Evolutionary conservation across 2,329 filamentous ascomycete species (phyloP), one percentile per base, ranked within the genome.

Genomic region (Pyricularia pennisetigena): DNA sequence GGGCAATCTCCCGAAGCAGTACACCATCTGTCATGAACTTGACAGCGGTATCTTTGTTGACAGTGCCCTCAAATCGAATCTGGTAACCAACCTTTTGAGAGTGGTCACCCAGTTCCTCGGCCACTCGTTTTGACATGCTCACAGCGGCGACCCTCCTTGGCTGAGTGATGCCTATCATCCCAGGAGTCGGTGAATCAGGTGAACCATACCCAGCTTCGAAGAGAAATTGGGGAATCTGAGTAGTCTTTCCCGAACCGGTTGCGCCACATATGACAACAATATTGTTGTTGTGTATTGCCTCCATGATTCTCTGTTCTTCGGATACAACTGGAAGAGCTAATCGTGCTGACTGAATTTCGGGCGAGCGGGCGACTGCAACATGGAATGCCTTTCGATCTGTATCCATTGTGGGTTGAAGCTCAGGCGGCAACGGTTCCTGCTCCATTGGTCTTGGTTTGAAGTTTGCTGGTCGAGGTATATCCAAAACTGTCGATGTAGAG

Each of bases 1-100:
- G 89, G 0, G 92, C 89, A 68, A 97, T 90, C 78, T 99, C 95
- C 68, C 95, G 89, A 10, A 99, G 85, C 69, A 99, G 82, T 30
- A 99, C 93, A 84, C 95, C 95, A 78, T 99, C 95, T 0, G 95
- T 99, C 94, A 99, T 97, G 80, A 98, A 99, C 77, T 99, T 99
- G 77, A 99, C 87, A 6, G 92, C 91, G 0, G 95, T 99, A 67
- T 93, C 90, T 30, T 88, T 82, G 65, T 88, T 87, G 1, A 91
- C 88, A 0, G 89, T 94, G 66, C 90, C 93, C 75, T 99, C 95
- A 72, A 98, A 99, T 28, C 96, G 90, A 73, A 99, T 97, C 76
- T 94, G 95, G 76, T 98, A 96, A 4, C 92, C 92, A 7, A 99
- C 94, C 65, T 86, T 86, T 29, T 89, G 83, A n/a, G 88, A 88